Evolutionary conservation across 345 rosid genomes (phyloP), one percentile per base, ranked within the genome.

Genomic region (Noccaea caerulescens): DNA sequence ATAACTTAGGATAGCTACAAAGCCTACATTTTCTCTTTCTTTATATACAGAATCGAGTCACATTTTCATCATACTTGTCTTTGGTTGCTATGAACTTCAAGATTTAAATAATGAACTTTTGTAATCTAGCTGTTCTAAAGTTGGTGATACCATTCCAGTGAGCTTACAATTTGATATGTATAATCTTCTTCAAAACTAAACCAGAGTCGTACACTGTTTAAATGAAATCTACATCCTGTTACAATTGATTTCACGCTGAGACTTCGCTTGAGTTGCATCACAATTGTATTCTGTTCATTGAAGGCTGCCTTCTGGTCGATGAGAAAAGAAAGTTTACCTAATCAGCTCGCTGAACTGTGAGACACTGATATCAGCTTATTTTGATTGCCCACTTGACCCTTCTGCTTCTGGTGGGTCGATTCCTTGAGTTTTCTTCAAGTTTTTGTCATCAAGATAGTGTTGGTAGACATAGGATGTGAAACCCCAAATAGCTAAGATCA

Each of bases 401-500:
- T 69, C 44, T 57, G 75, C 61, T 57, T 68, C 41, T 39, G 59
- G 32, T 69, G 33, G 62, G 11, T 41, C 30, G 54, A 55, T 69
- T 46, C 49, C 61, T 32, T 10, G 66, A 5, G 55, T 57, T 41
- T 33, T 70, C 53, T 69, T 72, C 58, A 53, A 16, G 7, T 12
- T 37, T 66, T 34, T 47, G 36, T 66, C 70, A 82, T 10, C 87
- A 39, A 77, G 77, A 66, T 72, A 77, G 36, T 77, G 80, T 62
- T 72, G 80, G 36, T 77, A 77, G 50, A 55, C 74, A 68, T 72
- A 77, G 8, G 80, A 87, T 39, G 76, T 6, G 46, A 86, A 84
- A 8, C 90, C 97, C 97, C 93, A 86, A 5, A 82, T 41, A 16
- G 90, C 93, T 69, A 89, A 52, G 50, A 78, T 66, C 87, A 91